phyloP scores from a whole-genome alignment of 768 basidiomycete genomes.

The Lactarius tabidus region DNA sequence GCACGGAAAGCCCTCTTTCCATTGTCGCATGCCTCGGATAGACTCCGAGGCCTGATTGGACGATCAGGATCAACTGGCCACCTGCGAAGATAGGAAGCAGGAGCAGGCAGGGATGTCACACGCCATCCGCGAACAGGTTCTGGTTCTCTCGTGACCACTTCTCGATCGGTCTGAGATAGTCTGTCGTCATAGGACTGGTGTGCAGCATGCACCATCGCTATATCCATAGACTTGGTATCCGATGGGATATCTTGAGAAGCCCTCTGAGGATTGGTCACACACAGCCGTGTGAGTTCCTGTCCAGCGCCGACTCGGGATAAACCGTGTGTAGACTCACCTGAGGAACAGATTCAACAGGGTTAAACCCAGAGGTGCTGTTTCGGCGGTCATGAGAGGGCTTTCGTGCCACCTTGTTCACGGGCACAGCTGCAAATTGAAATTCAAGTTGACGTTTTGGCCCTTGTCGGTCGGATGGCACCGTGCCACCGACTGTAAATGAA shows the following conservation, averaged over 20 bases:
- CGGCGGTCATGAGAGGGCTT: constrained; percentile 10
- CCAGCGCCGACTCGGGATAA: neutral
- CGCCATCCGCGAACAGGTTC: constrained; percentile 10
- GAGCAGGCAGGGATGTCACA: constrained; percentile 6
- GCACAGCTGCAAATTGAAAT: constrained; percentile 1
- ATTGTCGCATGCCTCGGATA: constrained; percentile 20
- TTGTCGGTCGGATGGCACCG: constrained; percentile 4
- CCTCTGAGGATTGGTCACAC: constrained; percentile 7
- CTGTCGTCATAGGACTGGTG: constrained; percentile 12
- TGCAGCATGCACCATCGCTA: neutral
- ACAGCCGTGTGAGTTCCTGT: constrained; percentile 9
- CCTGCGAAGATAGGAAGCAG: constrained; percentile 11
- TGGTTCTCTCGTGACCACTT: constrained; percentile 12
- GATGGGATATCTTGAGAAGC: neutral
- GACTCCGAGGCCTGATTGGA: constrained; percentile 20
- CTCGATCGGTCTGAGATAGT: constrained; percentile 6
- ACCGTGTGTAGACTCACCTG: constrained; percentile 6
- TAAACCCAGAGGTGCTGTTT: constrained; percentile 1
- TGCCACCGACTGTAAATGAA: constrained; percentile 5
- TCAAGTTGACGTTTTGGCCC: constrained; percentile 6
- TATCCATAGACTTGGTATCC: constrained; percentile 4
- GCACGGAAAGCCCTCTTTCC: constrained; percentile 19
- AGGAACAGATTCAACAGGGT: constrained; percentile 9
- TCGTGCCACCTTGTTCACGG: neutral
- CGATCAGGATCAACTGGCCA: constrained; percentile 16